Evolutionary conservation across 2,329 filamentous ascomycete genomes (phyloP), one percentile per base, ranked within the genome.

Genomic region (Colletotrichum sp.): DNA sequence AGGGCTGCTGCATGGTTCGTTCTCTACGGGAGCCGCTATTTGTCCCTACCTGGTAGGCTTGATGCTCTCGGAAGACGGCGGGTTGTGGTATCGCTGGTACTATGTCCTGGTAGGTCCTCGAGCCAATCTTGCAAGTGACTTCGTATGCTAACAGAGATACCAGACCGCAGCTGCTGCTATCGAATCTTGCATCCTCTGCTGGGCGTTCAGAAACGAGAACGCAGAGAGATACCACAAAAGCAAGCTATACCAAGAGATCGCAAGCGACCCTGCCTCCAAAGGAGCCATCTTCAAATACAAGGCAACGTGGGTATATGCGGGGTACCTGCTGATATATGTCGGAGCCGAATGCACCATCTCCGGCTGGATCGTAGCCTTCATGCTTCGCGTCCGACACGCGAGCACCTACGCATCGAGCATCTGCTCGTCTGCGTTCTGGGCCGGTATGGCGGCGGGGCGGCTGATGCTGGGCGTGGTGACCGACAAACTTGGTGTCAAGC

Each of bases 11-110:
- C 94, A 96, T 81, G 93, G 91, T 1, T 90, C 91, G 34, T 96
- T 95, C 80, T 94, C 94, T 0, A 80, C 94, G 0, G 95, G 95
- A 1, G 95, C 92, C 1, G 93, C 93, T 0, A 85, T 95, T 10
- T 88, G 90, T 7, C 95, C 94, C 0, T 83, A 96, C 6, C 88
- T 95, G 72, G 94, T 94, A 2, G 95, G 95, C 0, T 89, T 90
- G 4, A 92, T 96, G 90, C 90, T 96, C 36, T 92, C 93, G 0
- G 92, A 91, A 76, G 91, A 85, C 0, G 78, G 86, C 4, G 81
- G 93, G 62, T 86, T 87, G 0, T 97, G 95, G 95, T 95, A 93
- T 79, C 87, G 87, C 8, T 96, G 93, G 84, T 96, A 95, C 83
- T 95, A 95, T 81, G 84, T 95, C 70, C 93, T 96, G 92, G 88